Conservation (phyloP, 2,329 filamentous ascomycete species). For the Sporothrix euskadiensis region DNA sequence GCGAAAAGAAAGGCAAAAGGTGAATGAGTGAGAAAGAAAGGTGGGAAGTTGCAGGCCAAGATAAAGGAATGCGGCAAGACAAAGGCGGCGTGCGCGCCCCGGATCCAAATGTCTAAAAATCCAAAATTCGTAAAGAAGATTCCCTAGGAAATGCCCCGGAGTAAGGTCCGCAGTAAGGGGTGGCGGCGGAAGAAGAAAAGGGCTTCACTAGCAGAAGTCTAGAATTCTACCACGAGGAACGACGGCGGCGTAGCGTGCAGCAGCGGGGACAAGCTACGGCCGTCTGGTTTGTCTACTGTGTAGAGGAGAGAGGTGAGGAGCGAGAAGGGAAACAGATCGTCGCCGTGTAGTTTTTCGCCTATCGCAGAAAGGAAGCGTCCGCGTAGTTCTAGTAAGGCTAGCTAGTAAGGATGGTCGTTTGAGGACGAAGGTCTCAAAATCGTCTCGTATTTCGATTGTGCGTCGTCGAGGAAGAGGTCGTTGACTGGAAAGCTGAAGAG, state of each 20-base stretch:
- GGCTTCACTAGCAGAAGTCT: neutral
- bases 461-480: neutral
- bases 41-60: neutral
- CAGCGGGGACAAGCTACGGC: conserved; percentile 7
- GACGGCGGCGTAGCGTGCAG: conserved; percentile 4
- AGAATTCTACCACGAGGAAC: conserved; percentile 7
- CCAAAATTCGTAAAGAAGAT: neutral
- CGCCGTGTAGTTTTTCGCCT: neutral
- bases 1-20: neutral
- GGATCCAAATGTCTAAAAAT: neutral
- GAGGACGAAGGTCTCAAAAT: neutral
- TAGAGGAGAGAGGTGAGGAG: neutral
- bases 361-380: neutral
- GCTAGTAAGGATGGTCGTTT: neutral
- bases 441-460: conserved; percentile 9
- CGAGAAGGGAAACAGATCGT: conserved; percentile 14
- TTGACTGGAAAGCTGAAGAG: neutral
- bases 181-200: neutral
- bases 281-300: neutral
- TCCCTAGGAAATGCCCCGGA: neutral
- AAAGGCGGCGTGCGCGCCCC: neutral
- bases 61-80: neutral
- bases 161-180: neutral
- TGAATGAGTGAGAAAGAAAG: neutral
- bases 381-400: neutral